Conservation (phyloP, 1,139 yeast genomes). For the Hyphopichia buzzinii region DNA sequence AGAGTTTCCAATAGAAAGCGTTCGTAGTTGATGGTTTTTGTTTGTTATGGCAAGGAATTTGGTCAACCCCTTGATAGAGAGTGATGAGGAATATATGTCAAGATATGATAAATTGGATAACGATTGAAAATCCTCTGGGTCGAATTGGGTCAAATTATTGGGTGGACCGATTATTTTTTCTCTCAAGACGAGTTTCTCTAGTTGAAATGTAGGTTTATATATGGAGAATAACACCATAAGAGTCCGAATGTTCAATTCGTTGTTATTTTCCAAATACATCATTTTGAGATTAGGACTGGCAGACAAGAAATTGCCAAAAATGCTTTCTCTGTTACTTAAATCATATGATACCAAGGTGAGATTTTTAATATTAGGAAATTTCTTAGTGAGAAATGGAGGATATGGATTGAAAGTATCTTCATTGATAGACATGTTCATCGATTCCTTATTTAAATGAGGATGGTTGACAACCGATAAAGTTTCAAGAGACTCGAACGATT, state of each 20-base stretch:
- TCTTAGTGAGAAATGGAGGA: conserved; percentile 20
- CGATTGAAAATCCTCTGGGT: conserved; percentile 17
- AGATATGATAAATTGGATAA: conserved; percentile 22
- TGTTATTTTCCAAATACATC: conserved; percentile 35
- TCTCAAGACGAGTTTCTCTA: conserved; percentile 29
- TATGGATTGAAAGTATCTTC: conserved; percentile 24
- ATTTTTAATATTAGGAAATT: conserved; percentile 23
- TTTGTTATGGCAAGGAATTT: conserved; percentile 27
- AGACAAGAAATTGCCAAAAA: conserved; percentile 30
- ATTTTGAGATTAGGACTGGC: conserved; percentile 16
- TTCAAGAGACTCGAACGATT: conserved; percentile 13
- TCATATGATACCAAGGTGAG: conserved; percentile 31
- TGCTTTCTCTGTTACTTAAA: conserved; percentile 25
- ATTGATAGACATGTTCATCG: conserved; percentile 10
- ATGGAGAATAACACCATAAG: conserved; percentile 31
- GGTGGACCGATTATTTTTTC: conserved; percentile 21
- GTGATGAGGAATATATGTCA: conserved; percentile 34
- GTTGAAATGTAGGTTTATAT: conserved; percentile 25
- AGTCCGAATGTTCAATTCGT: conserved; percentile 24
- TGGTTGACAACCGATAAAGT: conserved; percentile 27
- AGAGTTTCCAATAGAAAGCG: conserved; percentile 32
- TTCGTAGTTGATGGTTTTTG: conserved; percentile 12
- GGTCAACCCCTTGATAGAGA: conserved; percentile 31
- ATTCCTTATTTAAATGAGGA: conserved; percentile 17
- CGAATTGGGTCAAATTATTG: conserved; percentile 26